These are phyloP conservation scores for Monoraphidium neglectum DNA, from an alignment of 139 green algal species.

Conservation along the genomic window DNA sequence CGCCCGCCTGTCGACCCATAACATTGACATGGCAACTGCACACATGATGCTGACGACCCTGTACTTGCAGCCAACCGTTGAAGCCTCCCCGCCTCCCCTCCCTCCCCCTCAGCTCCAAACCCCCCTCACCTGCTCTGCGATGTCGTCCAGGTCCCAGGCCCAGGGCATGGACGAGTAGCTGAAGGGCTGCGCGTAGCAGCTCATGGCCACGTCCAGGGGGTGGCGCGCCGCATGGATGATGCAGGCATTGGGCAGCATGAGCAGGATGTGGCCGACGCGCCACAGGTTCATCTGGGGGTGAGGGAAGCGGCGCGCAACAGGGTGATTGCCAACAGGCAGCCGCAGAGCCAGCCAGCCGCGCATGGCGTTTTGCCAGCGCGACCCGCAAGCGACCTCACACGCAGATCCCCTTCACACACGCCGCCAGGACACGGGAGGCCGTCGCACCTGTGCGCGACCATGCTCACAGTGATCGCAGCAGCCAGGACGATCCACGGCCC, in stretches of 20 bases:
- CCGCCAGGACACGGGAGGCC: too few species aligned
- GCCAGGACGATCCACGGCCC: too few species aligned
- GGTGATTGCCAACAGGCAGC: neutral
- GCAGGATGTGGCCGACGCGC: conserved; percentile 70
- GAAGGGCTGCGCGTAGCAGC: conserved; percentile 79
- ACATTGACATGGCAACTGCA: neutral
- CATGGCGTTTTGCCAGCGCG: neutral
- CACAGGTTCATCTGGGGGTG: conserved; percentile 8
- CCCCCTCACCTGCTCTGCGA: conserved; percentile 26
- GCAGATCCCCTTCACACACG: too few species aligned
- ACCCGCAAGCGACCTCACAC: conserved; percentile 57
- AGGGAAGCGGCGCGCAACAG: neutral
- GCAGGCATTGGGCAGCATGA: conserved; percentile 67
- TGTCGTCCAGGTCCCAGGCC: conserved; percentile 57
- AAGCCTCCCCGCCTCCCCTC: too few species aligned
- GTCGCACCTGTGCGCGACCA: too few species aligned
- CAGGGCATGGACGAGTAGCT: conserved; percentile 58
- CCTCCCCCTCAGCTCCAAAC: too few species aligned
- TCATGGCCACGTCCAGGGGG: conserved; percentile 69
- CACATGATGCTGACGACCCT: neutral
- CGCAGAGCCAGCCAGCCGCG: neutral
- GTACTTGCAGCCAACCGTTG: neutral
- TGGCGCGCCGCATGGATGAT: conserved; percentile 70
- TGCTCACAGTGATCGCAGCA: too few species aligned
- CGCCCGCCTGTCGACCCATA: too few species aligned